Percentiles rank a stretch among this genome's conserved stretches.
phyloP scores from a whole-genome alignment of 1,139 yeast species.

The Candida sojae region DNA sequence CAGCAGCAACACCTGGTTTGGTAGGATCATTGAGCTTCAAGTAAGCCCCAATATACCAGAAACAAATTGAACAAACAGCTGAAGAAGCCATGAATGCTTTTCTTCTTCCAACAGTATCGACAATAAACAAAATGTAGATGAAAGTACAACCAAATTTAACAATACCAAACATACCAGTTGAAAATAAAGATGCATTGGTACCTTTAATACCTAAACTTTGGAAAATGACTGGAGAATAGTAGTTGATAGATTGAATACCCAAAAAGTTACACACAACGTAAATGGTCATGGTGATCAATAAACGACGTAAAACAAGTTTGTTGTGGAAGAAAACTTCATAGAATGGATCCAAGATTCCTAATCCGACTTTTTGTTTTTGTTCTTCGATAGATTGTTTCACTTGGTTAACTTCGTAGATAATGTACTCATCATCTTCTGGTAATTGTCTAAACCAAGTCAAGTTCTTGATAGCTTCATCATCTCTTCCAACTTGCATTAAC shows the following conservation, averaged over 20 bases:
- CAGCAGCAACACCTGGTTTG: constrained; percentile 34
- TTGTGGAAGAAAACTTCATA: constrained; percentile 34
- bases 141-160: constrained; percentile 41
- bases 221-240: constrained; percentile 46
- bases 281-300: constrained; percentile 33
- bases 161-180: constrained; percentile 47
- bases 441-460: constrained; percentile 41
- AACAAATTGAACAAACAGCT: constrained; percentile 37
- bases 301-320: constrained; percentile 29
- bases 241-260: constrained; percentile 49
- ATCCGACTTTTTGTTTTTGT: constrained; percentile 34
- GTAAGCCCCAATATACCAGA: constrained; percentile 48
- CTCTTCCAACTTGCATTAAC: constrained; percentile 36
- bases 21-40: constrained; percentile 41
- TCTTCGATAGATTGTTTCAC: constrained; percentile 27
- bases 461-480: constrained; percentile 37
- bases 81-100: constrained; percentile 42
- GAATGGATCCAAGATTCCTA: constrained; percentile 41
- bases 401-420: constrained; percentile 36
- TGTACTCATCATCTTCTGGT: constrained; percentile 39
- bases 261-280: constrained; percentile 46
- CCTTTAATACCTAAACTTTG: constrained; percentile 41
- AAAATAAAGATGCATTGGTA: constrained; percentile 39
- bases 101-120: constrained; percentile 41
- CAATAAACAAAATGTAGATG: constrained; percentile 37